Conservation (phyloP, 1,284 basidiomycete species). For the Austroboletus niveus region DNA sequence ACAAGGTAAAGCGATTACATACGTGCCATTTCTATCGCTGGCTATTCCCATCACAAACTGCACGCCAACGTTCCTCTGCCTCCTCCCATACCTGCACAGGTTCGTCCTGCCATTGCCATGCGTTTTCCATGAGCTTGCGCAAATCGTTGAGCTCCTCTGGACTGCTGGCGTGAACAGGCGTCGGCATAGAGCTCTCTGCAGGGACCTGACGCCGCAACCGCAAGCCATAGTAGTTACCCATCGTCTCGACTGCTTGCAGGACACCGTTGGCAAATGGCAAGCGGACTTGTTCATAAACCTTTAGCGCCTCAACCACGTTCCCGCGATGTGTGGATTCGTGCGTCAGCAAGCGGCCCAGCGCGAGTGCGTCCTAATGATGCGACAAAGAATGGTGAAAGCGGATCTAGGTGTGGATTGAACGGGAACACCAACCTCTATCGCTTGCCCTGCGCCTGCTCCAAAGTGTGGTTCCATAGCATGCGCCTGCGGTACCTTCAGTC, state of each 20-base stretch:
- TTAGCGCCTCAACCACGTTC: conserved; percentile 24
- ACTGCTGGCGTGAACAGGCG: not conserved
- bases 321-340: conserved; percentile 13
- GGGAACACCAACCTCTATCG: conserved; percentile 29
- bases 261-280: conserved; percentile 25
- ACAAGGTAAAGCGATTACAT: too few relatives aligned
- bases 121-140: not conserved
- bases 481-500: conserved; percentile 16
- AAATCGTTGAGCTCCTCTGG: conserved; percentile 11
- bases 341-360: conserved; percentile 29
- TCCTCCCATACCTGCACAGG: conserved; percentile 12
- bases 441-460: conserved; percentile 33
- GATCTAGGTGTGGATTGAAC: too few relatives aligned
- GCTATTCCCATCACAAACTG: not conserved
- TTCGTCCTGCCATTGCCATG: conserved; percentile 11
- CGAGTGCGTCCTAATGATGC: conserved; percentile 33
- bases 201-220: not conserved
- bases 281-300: conserved; percentile 31
- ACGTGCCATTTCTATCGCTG: too few relatives aligned
- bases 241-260: conserved; percentile 2
- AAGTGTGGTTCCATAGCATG: conserved; percentile 34
- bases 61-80: conserved; percentile 11
- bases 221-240: conserved; percentile 6
- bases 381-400: too few relatives aligned
- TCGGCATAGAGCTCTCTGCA: not conserved